Evolutionary conservation across 208 protist species (phyloP).

Genomic region (Leptomonas pyrrhocoris): DNA sequence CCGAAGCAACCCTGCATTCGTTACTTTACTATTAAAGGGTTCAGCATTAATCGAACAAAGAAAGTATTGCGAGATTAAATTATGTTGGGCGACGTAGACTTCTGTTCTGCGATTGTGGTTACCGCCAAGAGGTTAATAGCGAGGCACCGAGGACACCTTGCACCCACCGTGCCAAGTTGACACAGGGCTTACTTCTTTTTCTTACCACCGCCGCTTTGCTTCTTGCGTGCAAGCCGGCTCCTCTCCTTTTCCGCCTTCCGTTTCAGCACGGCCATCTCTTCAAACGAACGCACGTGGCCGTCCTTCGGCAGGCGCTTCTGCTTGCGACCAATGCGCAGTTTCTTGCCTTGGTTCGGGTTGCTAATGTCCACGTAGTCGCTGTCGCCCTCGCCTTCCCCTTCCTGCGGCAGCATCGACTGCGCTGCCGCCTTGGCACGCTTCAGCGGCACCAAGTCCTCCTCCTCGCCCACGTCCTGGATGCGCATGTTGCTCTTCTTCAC

Average conservation of each 20-base stretch:
- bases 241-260: conserved; percentile 86
- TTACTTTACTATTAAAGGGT: background rate
- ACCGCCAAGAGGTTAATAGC: too few species aligned
- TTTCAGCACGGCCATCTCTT: conserved; percentile 81
- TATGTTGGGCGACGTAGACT: too few species aligned
- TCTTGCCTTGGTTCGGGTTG: conserved; percentile 92
- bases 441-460: conserved; percentile 85
- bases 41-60: conserved; percentile 8
- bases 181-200: conserved; percentile 19
- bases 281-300: conserved; percentile 85
- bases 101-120: too few species aligned
- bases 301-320: conserved; percentile 85
- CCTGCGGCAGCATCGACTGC: conserved; percentile 18
- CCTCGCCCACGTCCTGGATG: conserved; percentile 91
- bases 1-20: too few species aligned
- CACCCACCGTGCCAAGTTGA: too few species aligned
- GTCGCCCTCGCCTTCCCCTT: conserved; percentile 46
- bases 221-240: conserved; percentile 67
- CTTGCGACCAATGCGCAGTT: conserved; percentile 89
- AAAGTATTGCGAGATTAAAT: too few species aligned
- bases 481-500: conserved; percentile 92
- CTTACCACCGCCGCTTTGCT: conserved; percentile 36
- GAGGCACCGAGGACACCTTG: too few species aligned
- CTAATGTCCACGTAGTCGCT: conserved; percentile 82
- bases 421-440: conserved; percentile 68